Conservation (phyloP, 768 basidiomycete species). For the Lactarius akahatsu region DNA sequence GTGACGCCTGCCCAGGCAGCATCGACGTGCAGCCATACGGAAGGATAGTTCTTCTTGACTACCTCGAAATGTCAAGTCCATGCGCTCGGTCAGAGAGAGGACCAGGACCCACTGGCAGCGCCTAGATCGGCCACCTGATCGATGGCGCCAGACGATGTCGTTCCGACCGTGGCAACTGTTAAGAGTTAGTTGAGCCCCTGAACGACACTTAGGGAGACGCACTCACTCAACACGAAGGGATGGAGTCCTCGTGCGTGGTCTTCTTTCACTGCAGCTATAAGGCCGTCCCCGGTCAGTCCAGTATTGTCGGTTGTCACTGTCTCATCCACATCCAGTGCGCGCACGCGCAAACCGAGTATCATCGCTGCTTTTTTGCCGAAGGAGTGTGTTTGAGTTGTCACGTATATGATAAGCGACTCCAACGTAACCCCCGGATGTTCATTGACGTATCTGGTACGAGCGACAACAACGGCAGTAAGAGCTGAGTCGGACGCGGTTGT, state of each 20-base stretch:
- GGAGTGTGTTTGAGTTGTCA: slow-evolving; percentile 89
- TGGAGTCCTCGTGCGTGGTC: slow-evolving; percentile 58
- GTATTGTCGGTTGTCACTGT: slow-evolving; percentile 52
- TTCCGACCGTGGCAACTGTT: slow-evolving; percentile 86
- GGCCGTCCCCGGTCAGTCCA: slow-evolving; percentile 60
- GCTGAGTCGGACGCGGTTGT: slow-evolving; percentile 84
- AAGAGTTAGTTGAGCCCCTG: background rate
- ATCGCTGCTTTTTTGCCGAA: slow-evolving; percentile 77
- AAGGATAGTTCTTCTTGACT: slow-evolving; percentile 48
- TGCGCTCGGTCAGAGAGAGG: background rate
- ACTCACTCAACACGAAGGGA: slow-evolving; percentile 80
- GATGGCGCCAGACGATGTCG: slow-evolving; percentile 86
- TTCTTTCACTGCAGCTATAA: slow-evolving; percentile 61
- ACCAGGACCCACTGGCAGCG: slow-evolving; percentile 52
- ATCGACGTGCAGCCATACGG: slow-evolving; percentile 85
- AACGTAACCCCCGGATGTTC: slow-evolving; percentile 48
- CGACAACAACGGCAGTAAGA: slow-evolving; percentile 76
- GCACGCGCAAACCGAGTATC: slow-evolving; percentile 73
- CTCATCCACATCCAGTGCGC: slow-evolving; percentile 60
- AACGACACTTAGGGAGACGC: background rate
- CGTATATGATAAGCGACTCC: slow-evolving; percentile 77
- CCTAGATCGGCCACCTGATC: slow-evolving; percentile 78
- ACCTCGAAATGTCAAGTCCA: background rate
- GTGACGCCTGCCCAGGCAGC: slow-evolving; percentile 90
- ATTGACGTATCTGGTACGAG: slow-evolving; percentile 58